Conservation (phyloP, 495 filamentous ascomycete species). For the Haplographium delicatum region DNA sequence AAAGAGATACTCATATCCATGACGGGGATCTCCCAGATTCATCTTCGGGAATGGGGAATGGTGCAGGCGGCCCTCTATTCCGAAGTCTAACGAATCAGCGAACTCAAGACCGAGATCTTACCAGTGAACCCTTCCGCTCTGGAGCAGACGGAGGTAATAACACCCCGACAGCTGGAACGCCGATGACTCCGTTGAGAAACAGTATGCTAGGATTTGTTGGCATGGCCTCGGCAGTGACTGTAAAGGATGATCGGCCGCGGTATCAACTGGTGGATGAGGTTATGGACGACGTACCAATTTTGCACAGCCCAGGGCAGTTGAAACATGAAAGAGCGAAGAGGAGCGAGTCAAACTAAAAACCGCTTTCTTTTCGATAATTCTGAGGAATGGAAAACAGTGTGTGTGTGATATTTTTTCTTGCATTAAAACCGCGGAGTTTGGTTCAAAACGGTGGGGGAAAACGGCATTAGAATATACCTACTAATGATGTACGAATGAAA, state of each 20-base stretch:
- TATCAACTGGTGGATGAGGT: conserved; percentile 16
- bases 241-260: conserved; percentile 1
- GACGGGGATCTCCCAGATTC: conserved; percentile 6
- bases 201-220: background rate
- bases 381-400: no score
- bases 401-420: no score
- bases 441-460: no score
- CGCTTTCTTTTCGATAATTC: no score
- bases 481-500: no score
- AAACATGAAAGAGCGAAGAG: background rate
- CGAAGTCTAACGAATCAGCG: background rate
- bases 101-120: background rate
- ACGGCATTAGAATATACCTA: no score
- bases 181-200: conserved; percentile 6
- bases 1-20: background rate
- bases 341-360: no score
- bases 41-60: conserved; percentile 5
- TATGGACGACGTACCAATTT: conserved; percentile 10
- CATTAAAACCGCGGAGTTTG: no score
- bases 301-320: conserved; percentile 10
- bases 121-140: background rate
- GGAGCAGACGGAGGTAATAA: background rate
- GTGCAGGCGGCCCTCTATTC: background rate
- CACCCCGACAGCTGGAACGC: background rate
- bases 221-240: background rate